These are phyloP conservation scores for Talaromyces sp. DNA, from an alignment of 2,329 filamentous ascomycete species.

Conservation along the genomic window DNA sequence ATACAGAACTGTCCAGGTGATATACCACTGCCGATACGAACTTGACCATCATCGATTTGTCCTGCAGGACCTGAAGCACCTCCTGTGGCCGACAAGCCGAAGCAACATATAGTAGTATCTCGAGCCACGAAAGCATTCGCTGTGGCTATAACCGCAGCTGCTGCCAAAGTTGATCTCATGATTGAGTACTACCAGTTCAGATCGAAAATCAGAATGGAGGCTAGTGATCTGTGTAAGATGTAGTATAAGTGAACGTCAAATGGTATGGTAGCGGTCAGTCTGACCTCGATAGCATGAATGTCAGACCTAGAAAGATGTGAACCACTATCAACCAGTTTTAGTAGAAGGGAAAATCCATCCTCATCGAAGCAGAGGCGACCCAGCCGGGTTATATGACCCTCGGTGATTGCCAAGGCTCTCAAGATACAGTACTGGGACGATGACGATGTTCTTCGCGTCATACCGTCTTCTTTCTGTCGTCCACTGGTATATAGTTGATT, in stretches of 20 bases:
- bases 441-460: conserved; percentile 2
- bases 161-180: conserved; percentile 38
- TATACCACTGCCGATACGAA: conserved; percentile 50
- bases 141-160: conserved; percentile 37
- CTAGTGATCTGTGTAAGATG: not conserved
- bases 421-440: not conserved
- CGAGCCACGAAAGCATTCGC: conserved; percentile 41
- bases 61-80: conserved; percentile 51
- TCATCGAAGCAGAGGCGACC: not conserved
- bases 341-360: not conserved
- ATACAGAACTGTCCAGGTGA: conserved; percentile 51
- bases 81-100: conserved; percentile 49
- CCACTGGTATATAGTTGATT: not conserved
- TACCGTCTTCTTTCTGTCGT: not conserved
- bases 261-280: not conserved
- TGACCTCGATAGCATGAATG: not conserved
- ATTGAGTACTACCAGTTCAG: conserved; percentile 12
- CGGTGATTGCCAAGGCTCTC: not conserved
- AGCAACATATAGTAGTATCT: conserved; percentile 44
- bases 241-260: not conserved
- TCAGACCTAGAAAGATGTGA: not conserved
- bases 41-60: conserved; percentile 59
- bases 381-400: not conserved
- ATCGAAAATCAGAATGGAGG: not conserved
- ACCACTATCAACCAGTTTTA: not conserved